Percentiles rank a stretch among this genome's conserved stretches.
Evolutionary conservation across 106 monocot species (phyloP).

Genomic region (Dendrobium officinale): DNA sequence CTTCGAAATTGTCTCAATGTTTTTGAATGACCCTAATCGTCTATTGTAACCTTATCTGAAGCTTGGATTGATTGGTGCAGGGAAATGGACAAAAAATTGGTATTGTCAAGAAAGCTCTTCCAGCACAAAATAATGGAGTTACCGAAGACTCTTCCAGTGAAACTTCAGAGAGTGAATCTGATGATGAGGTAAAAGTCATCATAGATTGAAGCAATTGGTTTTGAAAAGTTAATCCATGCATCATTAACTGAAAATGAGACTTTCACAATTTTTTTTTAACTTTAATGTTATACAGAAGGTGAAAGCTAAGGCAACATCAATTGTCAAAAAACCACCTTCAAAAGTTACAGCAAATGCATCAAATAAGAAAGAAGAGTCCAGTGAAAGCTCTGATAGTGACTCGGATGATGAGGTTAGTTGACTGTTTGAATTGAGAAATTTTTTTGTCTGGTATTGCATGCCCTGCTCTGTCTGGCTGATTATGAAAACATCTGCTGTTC

Average conservation of each 20-base stretch:
- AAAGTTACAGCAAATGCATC: background rate
- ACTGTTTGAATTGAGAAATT: background rate
- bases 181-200: conserved; percentile 16
- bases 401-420: conserved; percentile 22
- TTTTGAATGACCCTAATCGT: too few relatives aligned
- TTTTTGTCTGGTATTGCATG: background rate
- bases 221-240: too few relatives aligned
- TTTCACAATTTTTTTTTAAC: background rate
- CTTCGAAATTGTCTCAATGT: background rate
- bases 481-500: background rate
- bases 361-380: conserved; percentile 18
- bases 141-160: conserved; percentile 16
- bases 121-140: conserved; percentile 2
- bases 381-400: conserved; percentile 31
- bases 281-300: background rate
- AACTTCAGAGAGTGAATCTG: conserved; percentile 30
- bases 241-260: background rate
- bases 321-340: background rate
- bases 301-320: background rate
- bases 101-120: background rate
- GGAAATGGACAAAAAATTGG: too few relatives aligned
- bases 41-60: too few relatives aligned
- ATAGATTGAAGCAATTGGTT: background rate
- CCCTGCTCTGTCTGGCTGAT: background rate
- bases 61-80: too few relatives aligned